phyloP scores from a whole-genome alignment of 2,329 filamentous ascomycete genomes.

The Fonsecaea monophora region DNA sequence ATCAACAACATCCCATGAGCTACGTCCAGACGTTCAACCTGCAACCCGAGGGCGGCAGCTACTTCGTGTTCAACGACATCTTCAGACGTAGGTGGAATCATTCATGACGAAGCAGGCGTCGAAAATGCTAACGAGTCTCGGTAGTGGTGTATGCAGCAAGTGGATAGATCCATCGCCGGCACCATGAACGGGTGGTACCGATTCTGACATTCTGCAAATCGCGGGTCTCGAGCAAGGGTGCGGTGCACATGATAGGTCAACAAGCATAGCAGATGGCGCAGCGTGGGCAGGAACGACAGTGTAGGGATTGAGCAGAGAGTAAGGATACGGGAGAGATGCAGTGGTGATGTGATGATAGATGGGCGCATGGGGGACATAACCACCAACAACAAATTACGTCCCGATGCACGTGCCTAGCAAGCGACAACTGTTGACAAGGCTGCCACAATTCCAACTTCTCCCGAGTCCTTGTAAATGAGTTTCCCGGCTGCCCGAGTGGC shows the following conservation, averaged over 20 bases:
- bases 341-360: not conserved
- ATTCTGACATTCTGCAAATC: not conserved
- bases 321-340: not conserved
- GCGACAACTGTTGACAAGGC: conserved; percentile 1
- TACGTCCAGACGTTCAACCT: conserved; percentile 92
- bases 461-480: not conserved
- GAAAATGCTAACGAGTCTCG: conserved; percentile 19
- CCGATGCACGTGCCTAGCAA: not conserved
- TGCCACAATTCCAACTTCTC: conserved; percentile 10
- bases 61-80: conserved; percentile 91
- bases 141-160: conserved; percentile 36
- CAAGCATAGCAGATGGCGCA: conserved; percentile 26
- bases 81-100: conserved; percentile 57
- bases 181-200: not conserved
- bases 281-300: not conserved
- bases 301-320: not conserved
- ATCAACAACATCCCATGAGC: conserved; percentile 84
- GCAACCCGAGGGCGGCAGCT: conserved; percentile 72
- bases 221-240: conserved; percentile 1
- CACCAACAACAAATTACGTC: not conserved
- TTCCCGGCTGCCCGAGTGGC: conserved; percentile 17
- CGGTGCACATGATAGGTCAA: not conserved
- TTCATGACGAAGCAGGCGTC: not conserved
- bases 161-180: conserved; percentile 4
- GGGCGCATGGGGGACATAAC: not conserved